A percentile compares a stretch with the other conserved stretches of the same genome.
Evolutionary conservation across 2,329 filamentous ascomycete genomes (phyloP).

Genomic region (Trichoderma sp.): DNA sequence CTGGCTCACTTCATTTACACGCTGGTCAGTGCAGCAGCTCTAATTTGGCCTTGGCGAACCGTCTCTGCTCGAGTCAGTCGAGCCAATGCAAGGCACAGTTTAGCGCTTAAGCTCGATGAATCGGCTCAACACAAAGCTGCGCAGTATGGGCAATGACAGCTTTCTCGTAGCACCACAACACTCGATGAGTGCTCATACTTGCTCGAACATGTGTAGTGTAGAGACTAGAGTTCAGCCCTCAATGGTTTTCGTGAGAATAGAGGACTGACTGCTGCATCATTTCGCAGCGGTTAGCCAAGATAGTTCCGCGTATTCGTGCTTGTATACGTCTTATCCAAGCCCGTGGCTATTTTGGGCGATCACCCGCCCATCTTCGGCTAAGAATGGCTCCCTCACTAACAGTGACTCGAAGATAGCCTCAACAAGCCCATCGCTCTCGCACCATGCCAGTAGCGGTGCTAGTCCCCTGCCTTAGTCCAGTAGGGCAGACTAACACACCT

Average conservation of each 20-base stretch:
- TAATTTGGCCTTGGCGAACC: slow-evolving; percentile 9
- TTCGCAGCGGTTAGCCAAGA: not conserved
- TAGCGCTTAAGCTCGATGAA: not conserved
- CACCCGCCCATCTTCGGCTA: slow-evolving; percentile 26
- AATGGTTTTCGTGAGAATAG: not conserved
- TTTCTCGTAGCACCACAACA: not conserved
- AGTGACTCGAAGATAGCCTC: slow-evolving; percentile 17
- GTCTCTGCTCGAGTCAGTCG: slow-evolving; percentile 4
- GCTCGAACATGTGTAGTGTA: not conserved
- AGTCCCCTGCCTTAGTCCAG: slow-evolving; percentile 3
- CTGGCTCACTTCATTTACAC: slow-evolving; percentile 7
- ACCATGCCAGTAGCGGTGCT: slow-evolving; percentile 18
- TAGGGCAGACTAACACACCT: slow-evolving; percentile 11
- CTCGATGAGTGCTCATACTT: not conserved
- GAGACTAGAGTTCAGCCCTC: not conserved
- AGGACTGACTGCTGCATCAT: not conserved
- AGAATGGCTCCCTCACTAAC: slow-evolving; percentile 17
- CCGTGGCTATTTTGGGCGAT: slow-evolving; percentile 16
- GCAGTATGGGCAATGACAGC: not conserved
- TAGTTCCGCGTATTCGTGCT: not conserved
- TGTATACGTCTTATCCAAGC: not conserved
- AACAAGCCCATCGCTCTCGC: slow-evolving; percentile 9
- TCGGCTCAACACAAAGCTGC: not conserved
- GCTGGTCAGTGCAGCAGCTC: slow-evolving; percentile 20
- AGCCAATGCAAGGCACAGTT: slow-evolving; percentile 22